Conservation (phyloP, 768 basidiomycete genomes). For the Phlebiopsis gigantea region DNA sequence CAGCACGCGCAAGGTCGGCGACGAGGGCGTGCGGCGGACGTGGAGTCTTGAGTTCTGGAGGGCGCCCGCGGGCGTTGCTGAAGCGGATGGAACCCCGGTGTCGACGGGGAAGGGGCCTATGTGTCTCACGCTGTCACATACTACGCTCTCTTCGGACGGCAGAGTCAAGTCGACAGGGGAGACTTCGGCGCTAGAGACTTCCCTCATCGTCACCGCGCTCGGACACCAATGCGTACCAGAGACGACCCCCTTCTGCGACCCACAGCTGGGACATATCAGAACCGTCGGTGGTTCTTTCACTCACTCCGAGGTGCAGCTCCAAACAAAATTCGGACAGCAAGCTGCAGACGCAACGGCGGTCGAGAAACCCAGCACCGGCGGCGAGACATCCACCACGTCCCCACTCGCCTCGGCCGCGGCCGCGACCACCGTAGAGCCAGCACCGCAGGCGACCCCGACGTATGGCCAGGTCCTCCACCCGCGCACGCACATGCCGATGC, state of each 20-base stretch:
- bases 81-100: conserved; percentile 12
- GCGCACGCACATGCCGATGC: conserved; percentile 28
- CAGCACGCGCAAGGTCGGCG: conserved; percentile 35
- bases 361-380: no score
- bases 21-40: conserved; percentile 48
- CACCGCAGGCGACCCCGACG: background rate
- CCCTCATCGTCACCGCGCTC: conserved; percentile 81
- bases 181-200: conserved; percentile 40
- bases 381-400: background rate
- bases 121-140: background rate
- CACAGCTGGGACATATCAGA: conserved; percentile 50
- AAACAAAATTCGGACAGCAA: conserved; percentile 18
- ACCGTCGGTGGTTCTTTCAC: conserved; percentile 44
- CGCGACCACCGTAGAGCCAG: background rate
- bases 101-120: background rate
- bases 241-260: conserved; percentile 52
- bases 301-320: conserved; percentile 29
- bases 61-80: conserved; percentile 49
- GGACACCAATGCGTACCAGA: conserved; percentile 74
- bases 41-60: conserved; percentile 85
- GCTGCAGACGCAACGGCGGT: background rate
- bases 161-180: background rate
- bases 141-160: background rate
- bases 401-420: background rate
- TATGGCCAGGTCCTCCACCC: conserved; percentile 42